Conservation (phyloP, 768 basidiomycete species). For the Amanita subjunquillea region DNA sequence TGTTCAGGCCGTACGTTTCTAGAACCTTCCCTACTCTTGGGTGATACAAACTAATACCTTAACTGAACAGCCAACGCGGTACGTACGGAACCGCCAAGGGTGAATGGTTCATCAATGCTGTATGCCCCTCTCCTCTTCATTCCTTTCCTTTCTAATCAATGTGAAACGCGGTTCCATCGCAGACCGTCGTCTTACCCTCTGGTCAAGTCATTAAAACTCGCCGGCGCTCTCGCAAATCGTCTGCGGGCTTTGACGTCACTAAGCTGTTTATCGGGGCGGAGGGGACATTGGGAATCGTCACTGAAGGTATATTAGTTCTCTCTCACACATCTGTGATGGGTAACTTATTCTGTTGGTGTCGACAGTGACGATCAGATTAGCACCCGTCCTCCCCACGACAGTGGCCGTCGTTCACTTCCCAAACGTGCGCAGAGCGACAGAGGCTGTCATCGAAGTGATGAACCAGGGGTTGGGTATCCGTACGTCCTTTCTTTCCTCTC, state of each 20-base stretch:
- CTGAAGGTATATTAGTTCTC: conserved; percentile 45
- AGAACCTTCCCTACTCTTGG: background rate
- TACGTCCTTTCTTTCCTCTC: conserved; percentile 23
- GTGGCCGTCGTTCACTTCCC: conserved; percentile 82
- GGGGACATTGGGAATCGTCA: conserved; percentile 78
- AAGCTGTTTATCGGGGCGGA: conserved; percentile 82
- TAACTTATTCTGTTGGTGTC: background rate
- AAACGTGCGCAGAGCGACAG: conserved; percentile 60
- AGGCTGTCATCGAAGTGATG: conserved; percentile 64
- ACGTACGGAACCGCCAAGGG: conserved; percentile 78
- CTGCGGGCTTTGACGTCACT: conserved; percentile 79
- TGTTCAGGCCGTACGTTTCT: conserved; percentile 62
- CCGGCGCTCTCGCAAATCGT: conserved; percentile 66
- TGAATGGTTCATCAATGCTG: conserved; percentile 86
- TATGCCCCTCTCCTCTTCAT: conserved; percentile 17
- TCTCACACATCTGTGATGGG: background rate
- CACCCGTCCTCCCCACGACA: conserved; percentile 73
- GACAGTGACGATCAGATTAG: conserved; percentile 67
- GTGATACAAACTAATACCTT: background rate
- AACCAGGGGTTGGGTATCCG: conserved; percentile 70
- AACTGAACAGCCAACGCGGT: conserved; percentile 55
- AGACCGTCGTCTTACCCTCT: conserved; percentile 85
- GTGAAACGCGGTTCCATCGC: conserved; percentile 9
- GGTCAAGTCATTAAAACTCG: conserved; percentile 91
- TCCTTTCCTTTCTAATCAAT: too few relatives aligned